Evolutionary conservation across 495 filamentous ascomycete genomes (phyloP), one percentile per base, ranked within the genome.

Genomic region (Mytilinidion resinicola): DNA sequence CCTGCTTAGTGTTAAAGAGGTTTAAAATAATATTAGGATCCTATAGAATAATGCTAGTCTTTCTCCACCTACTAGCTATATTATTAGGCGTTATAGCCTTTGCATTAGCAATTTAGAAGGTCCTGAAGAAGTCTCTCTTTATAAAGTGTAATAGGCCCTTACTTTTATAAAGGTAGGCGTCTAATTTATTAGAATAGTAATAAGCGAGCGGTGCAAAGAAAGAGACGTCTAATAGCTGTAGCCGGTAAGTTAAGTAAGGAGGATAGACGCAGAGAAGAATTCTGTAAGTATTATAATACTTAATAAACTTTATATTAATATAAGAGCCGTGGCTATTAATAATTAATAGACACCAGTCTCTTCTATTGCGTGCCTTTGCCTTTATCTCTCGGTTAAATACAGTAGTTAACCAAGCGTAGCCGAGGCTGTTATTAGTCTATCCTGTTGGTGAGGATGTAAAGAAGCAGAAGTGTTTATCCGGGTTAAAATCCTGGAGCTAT

Each of bases 131-230:
- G n/a, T n/a, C n/a, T n/a, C n/a, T n/a, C n/a, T n/a, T n/a, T n/a
- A n/a, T n/a, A n/a, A n/a, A n/a, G 42, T 17, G 42, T 9, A 17
- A n/a, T 17, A 9, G 20, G 42, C 9, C 9, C 48, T 21, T 8
- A 51, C 20, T 51, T 5, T 51, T 12, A 20, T 6, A 6, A 14
- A 8, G 19, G 21, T 21, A 37, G 5, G 5, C 42, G 38, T 52
- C 47, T 9, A 57, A 20, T 19, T 53, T 17, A 25, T 62, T 9
- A 17, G 5, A 9, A 44, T 62, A 61, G 1, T 44, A 38, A 9
- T 7, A 20, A 33, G 62, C 51, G 25, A 64, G 35, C 7, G 59
- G 62, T 12, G 52, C 4, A 19, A 64, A 64, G 17, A 64, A 33
- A 36, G 48, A 41, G n/a, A 64, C n/a, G n/a, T n/a, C n/a, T n/a